phyloP scores from a whole-genome alignment of 139 green algal species.

The Coccomyxa sp. region DNA sequence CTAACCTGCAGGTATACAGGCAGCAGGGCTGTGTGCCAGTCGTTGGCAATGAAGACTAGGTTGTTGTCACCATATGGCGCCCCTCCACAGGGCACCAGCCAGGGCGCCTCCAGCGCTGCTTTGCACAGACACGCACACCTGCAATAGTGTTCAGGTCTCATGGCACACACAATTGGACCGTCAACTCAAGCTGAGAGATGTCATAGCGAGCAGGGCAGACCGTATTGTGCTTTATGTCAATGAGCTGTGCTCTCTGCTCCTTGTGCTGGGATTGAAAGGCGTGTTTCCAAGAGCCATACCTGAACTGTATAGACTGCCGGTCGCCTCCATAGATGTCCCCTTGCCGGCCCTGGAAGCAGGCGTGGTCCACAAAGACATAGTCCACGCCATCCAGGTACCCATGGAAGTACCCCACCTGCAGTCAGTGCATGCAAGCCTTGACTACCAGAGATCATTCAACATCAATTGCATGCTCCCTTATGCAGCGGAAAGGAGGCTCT shows the following conservation, averaged over 20 bases:
- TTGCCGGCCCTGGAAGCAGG: slow-evolving; percentile 57
- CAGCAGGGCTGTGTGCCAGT: slow-evolving; percentile 91
- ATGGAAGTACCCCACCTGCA: slow-evolving; percentile 83
- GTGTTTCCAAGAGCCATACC: too few species aligned
- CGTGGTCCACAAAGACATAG: slow-evolving; percentile 92
- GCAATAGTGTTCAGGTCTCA: too few species aligned
- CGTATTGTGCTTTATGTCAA: too few species aligned
- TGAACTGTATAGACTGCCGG: slow-evolving; percentile 2
- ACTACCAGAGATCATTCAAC: too few species aligned
- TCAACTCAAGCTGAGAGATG: too few species aligned
- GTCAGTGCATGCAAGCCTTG: too few species aligned
- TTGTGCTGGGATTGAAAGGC: too few species aligned
- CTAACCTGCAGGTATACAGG: slow-evolving; percentile 85
- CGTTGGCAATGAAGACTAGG: slow-evolving; percentile 88
- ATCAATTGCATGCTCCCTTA: too few species aligned
- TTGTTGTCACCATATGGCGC: slow-evolving; percentile 82
- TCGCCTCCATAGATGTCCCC: slow-evolving; percentile 77
- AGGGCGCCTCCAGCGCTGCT: slow-evolving; percentile 80
- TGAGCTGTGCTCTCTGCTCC: too few species aligned
- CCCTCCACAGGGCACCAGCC: slow-evolving; percentile 80
- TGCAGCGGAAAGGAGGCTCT: too few species aligned
- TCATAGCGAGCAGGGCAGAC: too few species aligned
- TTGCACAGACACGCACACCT: slow-evolving; percentile 77
- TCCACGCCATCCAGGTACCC: slow-evolving; percentile 78
- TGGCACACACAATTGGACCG: too few species aligned